phyloP scores from a whole-genome alignment of 768 basidiomycete genomes.

The Lactarius deliciosus region DNA sequence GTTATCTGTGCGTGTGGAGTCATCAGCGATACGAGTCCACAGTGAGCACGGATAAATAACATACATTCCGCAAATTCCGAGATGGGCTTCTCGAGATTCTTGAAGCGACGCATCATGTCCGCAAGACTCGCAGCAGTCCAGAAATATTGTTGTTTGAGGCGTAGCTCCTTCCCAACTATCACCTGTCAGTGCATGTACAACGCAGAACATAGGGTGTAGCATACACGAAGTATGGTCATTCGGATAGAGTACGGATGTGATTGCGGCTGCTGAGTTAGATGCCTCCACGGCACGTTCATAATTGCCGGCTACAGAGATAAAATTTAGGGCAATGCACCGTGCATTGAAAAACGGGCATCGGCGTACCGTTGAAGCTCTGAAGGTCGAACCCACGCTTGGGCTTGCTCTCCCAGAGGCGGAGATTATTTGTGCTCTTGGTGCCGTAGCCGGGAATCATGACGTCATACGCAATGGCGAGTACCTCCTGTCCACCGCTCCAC shows the following conservation, averaged over 20 bases:
- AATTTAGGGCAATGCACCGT: neutral
- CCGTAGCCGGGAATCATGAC: constrained; percentile 90
- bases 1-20: constrained; percentile 49
- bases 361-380: constrained; percentile 87
- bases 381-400: constrained; percentile 91
- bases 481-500: constrained; percentile 92
- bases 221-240: constrained; percentile 76
- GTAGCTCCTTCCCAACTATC: constrained; percentile 78
- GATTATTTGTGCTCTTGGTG: constrained; percentile 86
- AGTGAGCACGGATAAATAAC: constrained; percentile 29
- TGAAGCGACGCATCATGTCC: constrained; percentile 92
- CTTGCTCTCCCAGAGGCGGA: constrained; percentile 81
- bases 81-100: constrained; percentile 80
- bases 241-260: constrained; percentile 94
- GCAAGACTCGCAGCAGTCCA: constrained; percentile 87
- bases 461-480: constrained; percentile 91
- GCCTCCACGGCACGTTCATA: constrained; percentile 89
- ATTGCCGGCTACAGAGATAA: constrained; percentile 67
- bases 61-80: constrained; percentile 78
- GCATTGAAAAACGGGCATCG: neutral
- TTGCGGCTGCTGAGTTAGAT: constrained; percentile 87
- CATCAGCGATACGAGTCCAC: neutral
- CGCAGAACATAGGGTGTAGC: constrained; percentile 6
- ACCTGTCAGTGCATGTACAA: neutral
- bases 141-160: constrained; percentile 97